Evolutionary conservation across 2,329 filamentous ascomycete species (phyloP).

Genomic region (Colletotrichum filicis): DNA sequence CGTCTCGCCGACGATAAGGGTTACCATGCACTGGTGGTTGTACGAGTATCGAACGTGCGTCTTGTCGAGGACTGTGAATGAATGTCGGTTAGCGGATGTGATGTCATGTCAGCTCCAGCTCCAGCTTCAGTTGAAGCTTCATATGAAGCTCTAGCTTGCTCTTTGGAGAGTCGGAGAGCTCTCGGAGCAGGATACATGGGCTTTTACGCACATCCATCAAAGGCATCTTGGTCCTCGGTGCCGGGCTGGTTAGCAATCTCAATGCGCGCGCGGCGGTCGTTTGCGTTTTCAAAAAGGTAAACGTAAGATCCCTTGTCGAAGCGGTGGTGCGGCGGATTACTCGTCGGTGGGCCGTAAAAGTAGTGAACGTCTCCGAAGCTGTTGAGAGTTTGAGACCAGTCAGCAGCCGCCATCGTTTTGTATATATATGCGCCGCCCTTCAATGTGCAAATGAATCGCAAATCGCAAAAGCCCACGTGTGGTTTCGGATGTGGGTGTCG

Average conservation of each 20-base stretch:
- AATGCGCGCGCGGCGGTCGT: conserved; percentile 73
- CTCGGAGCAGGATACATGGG: background rate
- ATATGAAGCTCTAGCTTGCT: too few relatives aligned
- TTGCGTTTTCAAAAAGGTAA: conserved; percentile 81
- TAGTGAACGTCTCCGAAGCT: conserved; percentile 86
- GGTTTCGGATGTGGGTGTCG: background rate
- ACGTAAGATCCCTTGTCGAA: conserved; percentile 85
- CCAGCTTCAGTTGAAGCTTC: background rate
- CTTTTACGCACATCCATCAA: conserved; percentile 74
- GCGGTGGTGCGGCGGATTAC: conserved; percentile 79
- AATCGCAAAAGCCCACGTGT: background rate
- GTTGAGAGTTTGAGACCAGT: conserved; percentile 29
- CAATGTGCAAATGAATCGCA: background rate
- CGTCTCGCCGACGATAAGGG: conserved; percentile 69
- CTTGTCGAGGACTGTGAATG: conserved; percentile 70
- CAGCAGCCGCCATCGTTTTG: conserved; percentile 40
- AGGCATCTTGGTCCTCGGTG: conserved; percentile 81
- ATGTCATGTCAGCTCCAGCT: background rate
- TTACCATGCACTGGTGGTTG: conserved; percentile 78
- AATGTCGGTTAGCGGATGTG: background rate
- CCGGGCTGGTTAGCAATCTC: conserved; percentile 82
- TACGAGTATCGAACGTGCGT: conserved; percentile 76
- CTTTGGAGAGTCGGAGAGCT: background rate
- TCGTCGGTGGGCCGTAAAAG: conserved; percentile 76
- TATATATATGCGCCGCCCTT: background rate